A percentile compares a stretch with the other conserved stretches of the same genome.
These are phyloP conservation scores for Peronospora tabacina DNA, from an alignment of 352 stramenopile species.

Conservation along the genomic window DNA sequence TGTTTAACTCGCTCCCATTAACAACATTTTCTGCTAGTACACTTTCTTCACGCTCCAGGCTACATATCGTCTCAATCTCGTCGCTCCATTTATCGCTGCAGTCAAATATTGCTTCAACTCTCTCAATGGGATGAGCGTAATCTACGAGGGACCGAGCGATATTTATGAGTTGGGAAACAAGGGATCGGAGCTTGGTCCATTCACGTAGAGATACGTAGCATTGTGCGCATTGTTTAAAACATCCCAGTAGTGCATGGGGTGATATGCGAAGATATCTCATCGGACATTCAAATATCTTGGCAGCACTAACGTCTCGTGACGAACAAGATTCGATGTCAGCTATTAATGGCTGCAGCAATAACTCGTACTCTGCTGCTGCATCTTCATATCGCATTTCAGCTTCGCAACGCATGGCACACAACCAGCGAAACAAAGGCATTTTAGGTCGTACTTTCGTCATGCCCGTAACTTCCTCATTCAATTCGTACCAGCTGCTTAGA, in stretches of 20 bases:
- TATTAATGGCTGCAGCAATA: conserved; percentile 31
- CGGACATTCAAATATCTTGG: conserved; percentile 24
- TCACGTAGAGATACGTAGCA: conserved; percentile 38
- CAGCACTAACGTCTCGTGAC: not conserved
- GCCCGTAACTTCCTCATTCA: conserved; percentile 10
- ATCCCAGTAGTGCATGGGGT: conserved; percentile 27
- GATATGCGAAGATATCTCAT: conserved; percentile 36
- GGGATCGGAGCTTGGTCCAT: conserved; percentile 35
- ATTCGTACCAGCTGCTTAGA: conserved; percentile 18
- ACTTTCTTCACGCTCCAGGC: conserved; percentile 17
- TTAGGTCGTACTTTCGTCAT: conserved; percentile 12
- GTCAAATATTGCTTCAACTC: conserved; percentile 26
- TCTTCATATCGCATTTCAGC: conserved; percentile 65
- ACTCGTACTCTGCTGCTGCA: conserved; percentile 38
- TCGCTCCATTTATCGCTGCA: conserved; percentile 31
- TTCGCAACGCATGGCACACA: conserved; percentile 34
- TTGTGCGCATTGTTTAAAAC: conserved; percentile 41
- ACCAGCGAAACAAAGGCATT: conserved; percentile 35
- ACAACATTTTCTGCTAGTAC: not conserved
- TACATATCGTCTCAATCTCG: conserved; percentile 28
- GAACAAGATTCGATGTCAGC: not conserved
- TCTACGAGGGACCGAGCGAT: conserved; percentile 21
- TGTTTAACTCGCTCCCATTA: conserved; percentile 1
- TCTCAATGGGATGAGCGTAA: conserved; percentile 16
- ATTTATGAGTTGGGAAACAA: conserved; percentile 27